phyloP scores from a whole-genome alignment of 208 protist genomes.

The Trypanosoma congolense region DNA sequence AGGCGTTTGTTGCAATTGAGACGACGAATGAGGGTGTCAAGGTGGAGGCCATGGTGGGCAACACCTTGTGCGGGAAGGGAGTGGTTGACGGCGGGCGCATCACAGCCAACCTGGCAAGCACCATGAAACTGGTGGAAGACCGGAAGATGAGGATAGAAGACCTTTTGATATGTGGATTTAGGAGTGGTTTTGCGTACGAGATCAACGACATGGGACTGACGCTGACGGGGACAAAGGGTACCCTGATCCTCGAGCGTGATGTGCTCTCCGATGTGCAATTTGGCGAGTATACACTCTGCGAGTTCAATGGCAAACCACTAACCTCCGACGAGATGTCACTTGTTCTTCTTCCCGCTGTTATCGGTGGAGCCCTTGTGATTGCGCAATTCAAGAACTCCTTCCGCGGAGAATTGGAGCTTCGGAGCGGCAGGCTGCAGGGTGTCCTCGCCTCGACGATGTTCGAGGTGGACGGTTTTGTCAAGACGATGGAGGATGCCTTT shows the following conservation, averaged over 20 bases:
- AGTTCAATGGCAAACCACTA: constrained; percentile 38
- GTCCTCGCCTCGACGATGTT: constrained; percentile 45
- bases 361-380: constrained; percentile 36
- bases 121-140: constrained; percentile 30
- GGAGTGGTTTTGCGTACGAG: constrained; percentile 36
- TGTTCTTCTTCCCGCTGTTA: constrained; percentile 33
- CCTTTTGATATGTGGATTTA: constrained; percentile 36
- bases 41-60: constrained; percentile 32
- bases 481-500: constrained; percentile 39
- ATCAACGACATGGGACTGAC: constrained; percentile 33
- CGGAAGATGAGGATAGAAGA: constrained; percentile 50
- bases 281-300: constrained; percentile 57
- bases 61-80: constrained; percentile 40
- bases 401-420: constrained; percentile 49
- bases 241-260: constrained; percentile 35
- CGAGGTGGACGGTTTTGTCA: constrained; percentile 25
- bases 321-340: constrained; percentile 41
- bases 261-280: constrained; percentile 35
- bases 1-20: constrained; percentile 34
- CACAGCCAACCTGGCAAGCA: constrained; percentile 34
- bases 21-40: constrained; percentile 26
- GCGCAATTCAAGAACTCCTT: constrained; percentile 49
- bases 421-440: constrained; percentile 34
- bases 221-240: constrained; percentile 43
- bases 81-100: constrained; percentile 28